phyloP scores from a whole-genome alignment of 805 yeast genomes.

The Zygotorulaspora danielsina region DNA sequence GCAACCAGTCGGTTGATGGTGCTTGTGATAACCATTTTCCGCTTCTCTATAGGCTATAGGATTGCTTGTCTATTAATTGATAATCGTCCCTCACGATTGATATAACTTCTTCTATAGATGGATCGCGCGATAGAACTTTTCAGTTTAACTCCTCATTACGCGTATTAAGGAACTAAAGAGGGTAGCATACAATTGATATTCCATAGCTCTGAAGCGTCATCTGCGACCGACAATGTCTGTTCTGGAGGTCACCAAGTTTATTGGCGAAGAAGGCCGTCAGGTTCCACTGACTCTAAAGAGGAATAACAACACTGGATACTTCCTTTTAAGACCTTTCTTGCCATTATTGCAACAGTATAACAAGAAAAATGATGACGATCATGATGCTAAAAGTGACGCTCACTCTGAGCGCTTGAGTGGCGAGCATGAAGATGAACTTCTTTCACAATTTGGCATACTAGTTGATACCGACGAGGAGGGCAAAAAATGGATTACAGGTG shows the following conservation, averaged over 20 bases:
- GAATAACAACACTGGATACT: slow-evolving; percentile 25
- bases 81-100: slow-evolving; percentile 3
- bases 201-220: too few relatives aligned
- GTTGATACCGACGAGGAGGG: slow-evolving; percentile 29
- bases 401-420: slow-evolving; percentile 8
- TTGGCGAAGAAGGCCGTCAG: slow-evolving; percentile 14
- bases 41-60: neutral
- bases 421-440: slow-evolving; percentile 18
- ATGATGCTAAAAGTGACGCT: slow-evolving; percentile 3
- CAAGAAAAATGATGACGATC: slow-evolving; percentile 2
- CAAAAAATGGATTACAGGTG: slow-evolving; percentile 31
- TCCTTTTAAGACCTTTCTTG: slow-evolving; percentile 23
- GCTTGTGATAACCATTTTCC: slow-evolving; percentile 4
- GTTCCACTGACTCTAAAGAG: slow-evolving; percentile 20
- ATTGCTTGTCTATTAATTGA: too few relatives aligned
- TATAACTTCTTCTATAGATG: neutral
- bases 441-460: slow-evolving; percentile 26
- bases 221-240: slow-evolving; percentile 16
- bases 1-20: slow-evolving; percentile 13
- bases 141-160: neutral
- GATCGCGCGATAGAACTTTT: neutral
- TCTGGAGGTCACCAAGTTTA: slow-evolving; percentile 16
- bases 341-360: slow-evolving; percentile 22
- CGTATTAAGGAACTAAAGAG: neutral
- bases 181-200: too few relatives aligned